Evolutionary conservation across 106 monocot genomes (phyloP).

Genomic region (Dioscorea zingiberensis): DNA sequence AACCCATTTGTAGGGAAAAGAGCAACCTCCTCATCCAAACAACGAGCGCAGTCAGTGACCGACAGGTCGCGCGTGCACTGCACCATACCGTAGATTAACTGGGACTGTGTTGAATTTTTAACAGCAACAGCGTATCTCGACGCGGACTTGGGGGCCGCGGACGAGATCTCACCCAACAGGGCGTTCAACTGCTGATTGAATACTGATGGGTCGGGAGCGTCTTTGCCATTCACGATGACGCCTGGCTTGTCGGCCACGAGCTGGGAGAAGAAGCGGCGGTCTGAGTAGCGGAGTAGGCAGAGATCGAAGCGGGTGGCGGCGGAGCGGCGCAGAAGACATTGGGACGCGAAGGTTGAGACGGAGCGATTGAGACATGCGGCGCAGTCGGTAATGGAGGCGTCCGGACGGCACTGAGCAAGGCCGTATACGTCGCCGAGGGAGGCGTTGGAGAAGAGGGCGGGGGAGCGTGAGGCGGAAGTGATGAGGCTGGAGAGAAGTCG

Average conservation of each 20-base stretch:
- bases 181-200: background rate
- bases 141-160: too few species aligned
- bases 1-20: background rate
- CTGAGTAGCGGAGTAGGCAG: background rate
- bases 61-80: background rate
- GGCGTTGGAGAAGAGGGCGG: background rate
- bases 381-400: background rate
- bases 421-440: background rate
- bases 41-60: background rate
- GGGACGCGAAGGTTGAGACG: background rate
- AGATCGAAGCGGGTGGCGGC: background rate
- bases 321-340: background rate
- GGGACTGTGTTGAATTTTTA: too few species aligned
- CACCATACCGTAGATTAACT: background rate
- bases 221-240: background rate
- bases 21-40: background rate
- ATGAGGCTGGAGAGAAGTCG: background rate
- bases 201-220: background rate
- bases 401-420: background rate
- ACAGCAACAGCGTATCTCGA: too few species aligned
- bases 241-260: background rate
- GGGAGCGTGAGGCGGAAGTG: background rate
- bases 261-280: background rate
- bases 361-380: too few species aligned
- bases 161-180: background rate